A percentile compares a stretch with the other conserved stretches of the same genome.
Evolutionary conservation across 345 rosid species (phyloP).

Genomic region (Salix brachista): DNA sequence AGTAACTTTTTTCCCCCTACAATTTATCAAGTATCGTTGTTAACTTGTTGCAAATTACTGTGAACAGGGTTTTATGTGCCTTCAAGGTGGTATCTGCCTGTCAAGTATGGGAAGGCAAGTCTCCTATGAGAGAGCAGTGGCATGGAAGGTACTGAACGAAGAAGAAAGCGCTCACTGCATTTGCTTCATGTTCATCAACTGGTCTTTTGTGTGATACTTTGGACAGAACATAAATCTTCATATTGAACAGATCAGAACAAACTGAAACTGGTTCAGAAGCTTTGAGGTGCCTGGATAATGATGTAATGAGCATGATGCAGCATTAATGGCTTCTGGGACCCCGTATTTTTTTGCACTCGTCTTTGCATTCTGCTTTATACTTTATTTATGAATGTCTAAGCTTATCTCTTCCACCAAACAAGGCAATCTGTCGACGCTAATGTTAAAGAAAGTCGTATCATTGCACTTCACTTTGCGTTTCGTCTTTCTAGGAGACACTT

Average conservation of each 20-base stretch:
- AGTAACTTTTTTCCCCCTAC: background rate
- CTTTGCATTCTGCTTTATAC: background rate
- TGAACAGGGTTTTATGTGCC: slow-evolving; percentile 64
- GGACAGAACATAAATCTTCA: background rate
- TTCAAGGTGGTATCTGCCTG: slow-evolving; percentile 69
- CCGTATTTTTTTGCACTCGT: background rate
- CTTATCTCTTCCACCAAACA: background rate
- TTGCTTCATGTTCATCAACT: slow-evolving; percentile 73
- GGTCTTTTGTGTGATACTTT: slow-evolving; percentile 70
- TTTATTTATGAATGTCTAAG: background rate
- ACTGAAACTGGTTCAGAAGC: background rate
- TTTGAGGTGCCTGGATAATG: background rate
- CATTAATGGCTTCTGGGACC: background rate
- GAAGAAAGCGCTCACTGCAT: slow-evolving; percentile 73
- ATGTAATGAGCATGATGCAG: background rate
- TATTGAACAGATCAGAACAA: background rate
- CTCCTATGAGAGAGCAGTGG: slow-evolving; percentile 75
- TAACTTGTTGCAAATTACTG: background rate
- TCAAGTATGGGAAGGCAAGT: slow-evolving; percentile 90
- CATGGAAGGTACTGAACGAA: slow-evolving; percentile 83
- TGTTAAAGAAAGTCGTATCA: background rate
- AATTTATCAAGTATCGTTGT: background rate
- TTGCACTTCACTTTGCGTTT: background rate
- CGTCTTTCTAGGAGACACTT: background rate
- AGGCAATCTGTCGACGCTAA: background rate